Evolutionary conservation across 768 basidiomycete species (phyloP), one percentile per base, ranked within the genome.

Genomic region (Imleria badia): DNA sequence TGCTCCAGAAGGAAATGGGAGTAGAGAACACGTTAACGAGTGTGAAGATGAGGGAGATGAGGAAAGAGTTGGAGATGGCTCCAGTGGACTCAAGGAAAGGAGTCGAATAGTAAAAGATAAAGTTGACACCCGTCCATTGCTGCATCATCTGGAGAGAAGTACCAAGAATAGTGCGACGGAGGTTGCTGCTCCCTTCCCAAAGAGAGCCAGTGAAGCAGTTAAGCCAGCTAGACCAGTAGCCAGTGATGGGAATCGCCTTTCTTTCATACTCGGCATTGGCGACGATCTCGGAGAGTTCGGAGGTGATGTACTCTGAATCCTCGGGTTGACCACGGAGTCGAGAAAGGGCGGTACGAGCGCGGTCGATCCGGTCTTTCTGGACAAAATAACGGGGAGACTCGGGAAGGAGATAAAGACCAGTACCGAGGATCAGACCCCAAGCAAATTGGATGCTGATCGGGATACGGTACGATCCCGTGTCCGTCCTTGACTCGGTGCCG

Each of bases 111-210:
- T 85, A 87, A 72, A 87, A 86, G 71, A 84, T 83, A 65, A 84
- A 84, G 78, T 87, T 88, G 76, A 87, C 85, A 60, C 88, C 89
- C 20, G 91, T 93, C 69, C 91, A 81, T 71, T 91, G 88, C 72
- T 91, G 87, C 78, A 79, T 79, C 58, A 77, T 81, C 66, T 95
- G 92, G 60, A 94, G 76, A 68, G 84, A 83, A 61, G 91, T 89
- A 63, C 93, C 93, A 34, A 88, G 85, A 67, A 87, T 76, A n/a
- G 89, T 92, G 56, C 90, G 84, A 65, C 86, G 81, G 41, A 80
- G 63, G 62, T 89, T 91, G 45, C 64, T 66, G 53, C 64, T 60
- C 45, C 55, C 64, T 60, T 84, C 78, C 71, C 78, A 82, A 64
- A 79, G 76, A 47, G 71, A 62, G 33, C 66, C 65, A 29, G 64